phyloP scores from a whole-genome alignment of 2,329 filamentous ascomycete species.

The Aspergillus sp. region DNA sequence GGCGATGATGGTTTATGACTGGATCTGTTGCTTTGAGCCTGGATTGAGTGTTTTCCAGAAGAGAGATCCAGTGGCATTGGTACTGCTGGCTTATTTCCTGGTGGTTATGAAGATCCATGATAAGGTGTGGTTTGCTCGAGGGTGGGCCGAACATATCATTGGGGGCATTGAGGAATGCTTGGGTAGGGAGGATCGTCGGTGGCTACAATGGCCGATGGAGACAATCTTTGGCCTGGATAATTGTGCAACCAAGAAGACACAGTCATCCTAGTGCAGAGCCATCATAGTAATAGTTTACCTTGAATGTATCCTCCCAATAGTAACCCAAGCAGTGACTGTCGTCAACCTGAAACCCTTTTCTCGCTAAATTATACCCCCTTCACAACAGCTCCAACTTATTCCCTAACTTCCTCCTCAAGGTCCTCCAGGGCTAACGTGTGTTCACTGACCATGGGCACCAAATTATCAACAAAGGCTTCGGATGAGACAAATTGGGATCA shows the following conservation, averaged over 20 bases:
- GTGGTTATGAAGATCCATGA: neutral
- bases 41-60: neutral
- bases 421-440: neutral
- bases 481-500: constrained; percentile 43
- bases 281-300: no score
- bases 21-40: neutral
- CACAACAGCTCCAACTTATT: neutral
- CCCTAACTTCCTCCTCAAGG: neutral
- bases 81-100: neutral
- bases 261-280: no score
- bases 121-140: neutral
- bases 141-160: neutral
- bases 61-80: neutral
- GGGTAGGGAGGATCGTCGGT: neutral
- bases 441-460: neutral
- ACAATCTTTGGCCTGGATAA: no score
- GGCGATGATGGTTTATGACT: neutral
- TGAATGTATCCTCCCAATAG: no score
- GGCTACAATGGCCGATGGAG: neutral
- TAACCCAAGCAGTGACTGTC: no score
- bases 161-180: neutral
- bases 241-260: no score
- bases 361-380: neutral
- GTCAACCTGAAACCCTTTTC: no score
- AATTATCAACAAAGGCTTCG: constrained; percentile 25